Base-by-base conservation (phyloP, 148 eudicot species). In the Pouteria glomerata region DNA sequence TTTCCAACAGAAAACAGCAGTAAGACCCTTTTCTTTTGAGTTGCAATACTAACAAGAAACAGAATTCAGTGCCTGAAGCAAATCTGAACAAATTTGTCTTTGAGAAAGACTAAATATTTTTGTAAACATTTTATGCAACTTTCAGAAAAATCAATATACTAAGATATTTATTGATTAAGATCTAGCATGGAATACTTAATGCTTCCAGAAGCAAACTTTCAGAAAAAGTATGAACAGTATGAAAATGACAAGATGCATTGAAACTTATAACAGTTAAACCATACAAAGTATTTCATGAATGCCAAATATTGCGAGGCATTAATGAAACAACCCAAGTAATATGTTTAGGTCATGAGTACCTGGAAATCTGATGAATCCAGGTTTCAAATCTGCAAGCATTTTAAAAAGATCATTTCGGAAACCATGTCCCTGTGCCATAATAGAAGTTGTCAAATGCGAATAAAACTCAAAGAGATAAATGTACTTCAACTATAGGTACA, bases 321-420 rank as follows among this genome's bases (percentile, higher is more conserved):
- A 41, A 39, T 27, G 24, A 39, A 56, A 70, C 33, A 52, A 50
- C 34, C 23, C 35, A 37, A 24, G 12, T 51, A 30, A 29, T 15
- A 51, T 29, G 31, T 8, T 13, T 1, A 27, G 29, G 15, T 11
- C 31, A 7, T 21, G 16, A 30, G 62, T 79, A 95, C 98, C 98
- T 67, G 98, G 98, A 82, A 95, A 95, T 82, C 99, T 91, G 76
- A 95, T 53, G 70, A 95, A 95, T 68, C 86, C 73, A 16, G 99
- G 99, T 68, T 87, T 88, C 79, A 95, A 71, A 82, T 75, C 85
- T 51, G 82, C 85, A 72, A 95, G 85, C 94, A 89, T 88, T 66
- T 85, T 68, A 81, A 78, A 78, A 73, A 95, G 96, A 68, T 91
- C 99, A 45, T 77, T 73, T 21, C 96, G 87, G 82, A 91, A 95